Evolutionary conservation across 1,139 yeast species (phyloP).

Genomic region (Pichia norvegensis): DNA sequence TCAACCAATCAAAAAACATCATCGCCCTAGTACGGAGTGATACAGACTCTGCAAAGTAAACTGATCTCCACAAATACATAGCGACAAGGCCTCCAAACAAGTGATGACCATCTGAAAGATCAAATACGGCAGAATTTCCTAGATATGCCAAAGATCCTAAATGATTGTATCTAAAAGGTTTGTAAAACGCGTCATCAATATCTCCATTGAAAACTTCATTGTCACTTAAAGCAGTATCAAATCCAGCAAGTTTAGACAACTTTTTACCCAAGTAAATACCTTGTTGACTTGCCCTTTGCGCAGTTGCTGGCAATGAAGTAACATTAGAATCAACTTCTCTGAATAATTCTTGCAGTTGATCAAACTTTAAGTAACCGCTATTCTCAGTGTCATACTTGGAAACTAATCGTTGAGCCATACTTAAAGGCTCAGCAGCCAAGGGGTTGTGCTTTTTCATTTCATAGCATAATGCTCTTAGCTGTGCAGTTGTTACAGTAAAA

Average conservation of each 20-base stretch:
- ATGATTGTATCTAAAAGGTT: conserved; percentile 52
- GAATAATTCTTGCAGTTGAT: conserved; percentile 41
- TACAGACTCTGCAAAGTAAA: conserved; percentile 56
- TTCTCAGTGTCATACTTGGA: conserved; percentile 41
- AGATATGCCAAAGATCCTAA: conserved; percentile 56
- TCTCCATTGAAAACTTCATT: conserved; percentile 41
- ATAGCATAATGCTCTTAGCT: conserved; percentile 38
- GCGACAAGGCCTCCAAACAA: conserved; percentile 55
- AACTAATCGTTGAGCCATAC: conserved; percentile 40
- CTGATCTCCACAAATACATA: conserved; percentile 61
- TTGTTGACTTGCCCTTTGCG: conserved; percentile 62
- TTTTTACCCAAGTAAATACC: conserved; percentile 54
- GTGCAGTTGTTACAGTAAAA: conserved; percentile 37
- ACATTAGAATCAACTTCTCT: conserved; percentile 50
- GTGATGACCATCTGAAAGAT: conserved; percentile 40
- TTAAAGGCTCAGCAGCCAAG: conserved; percentile 48
- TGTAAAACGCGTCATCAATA: conserved; percentile 44
- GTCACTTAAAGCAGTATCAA: conserved; percentile 32
- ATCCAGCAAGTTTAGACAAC: conserved; percentile 40
- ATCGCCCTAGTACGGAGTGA: conserved; percentile 51
- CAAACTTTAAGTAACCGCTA: conserved; percentile 41
- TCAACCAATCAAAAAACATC: conserved; percentile 55
- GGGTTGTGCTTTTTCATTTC: conserved; percentile 47
- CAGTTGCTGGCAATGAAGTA: conserved; percentile 60
- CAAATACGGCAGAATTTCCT: conserved; percentile 61